Evolutionary conservation across 2,329 filamentous ascomycete genomes (phyloP).

Genomic region (Penicillium sp.): DNA sequence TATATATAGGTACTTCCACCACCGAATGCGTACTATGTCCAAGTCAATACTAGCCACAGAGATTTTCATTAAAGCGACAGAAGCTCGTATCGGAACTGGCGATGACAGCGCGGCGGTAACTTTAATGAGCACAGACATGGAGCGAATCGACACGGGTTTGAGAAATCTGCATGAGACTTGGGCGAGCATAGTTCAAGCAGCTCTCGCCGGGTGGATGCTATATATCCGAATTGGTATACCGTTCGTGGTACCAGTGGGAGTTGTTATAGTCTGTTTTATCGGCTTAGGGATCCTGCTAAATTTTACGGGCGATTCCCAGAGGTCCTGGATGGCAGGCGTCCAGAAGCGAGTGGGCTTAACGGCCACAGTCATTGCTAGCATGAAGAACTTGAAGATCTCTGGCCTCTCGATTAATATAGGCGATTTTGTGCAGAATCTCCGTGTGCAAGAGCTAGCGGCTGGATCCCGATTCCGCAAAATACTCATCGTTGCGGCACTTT

Average conservation of each 20-base stretch:
- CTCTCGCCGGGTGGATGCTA: not conserved
- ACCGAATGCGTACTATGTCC: not conserved
- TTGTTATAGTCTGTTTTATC: not conserved
- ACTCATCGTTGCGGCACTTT: not conserved
- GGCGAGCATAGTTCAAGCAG: not conserved
- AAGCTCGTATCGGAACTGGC: not conserved
- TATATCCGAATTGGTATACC: not conserved
- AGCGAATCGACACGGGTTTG: not conserved
- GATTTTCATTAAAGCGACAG: not conserved
- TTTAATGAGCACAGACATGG: not conserved
- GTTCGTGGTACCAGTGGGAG: not conserved
- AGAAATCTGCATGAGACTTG: not conserved
- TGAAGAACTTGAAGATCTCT: not conserved
- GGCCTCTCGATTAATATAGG: not conserved
- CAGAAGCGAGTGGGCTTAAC: not conserved
- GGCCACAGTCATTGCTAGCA: not conserved
- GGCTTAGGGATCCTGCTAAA: not conserved
- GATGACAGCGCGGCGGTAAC: not conserved
- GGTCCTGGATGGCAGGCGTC: not conserved
- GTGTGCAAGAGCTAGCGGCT: not conserved
- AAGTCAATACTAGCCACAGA: not conserved
- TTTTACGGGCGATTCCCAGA: not conserved
- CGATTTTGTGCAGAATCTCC: not conserved
- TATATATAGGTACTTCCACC: not conserved
- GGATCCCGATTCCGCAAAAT: not conserved